Percentiles rank a stretch among this genome's conserved stretches.
These are phyloP conservation scores for Chalciporus piperatus DNA, from an alignment of 768 basidiomycete genomes.

Conservation along the genomic window DNA sequence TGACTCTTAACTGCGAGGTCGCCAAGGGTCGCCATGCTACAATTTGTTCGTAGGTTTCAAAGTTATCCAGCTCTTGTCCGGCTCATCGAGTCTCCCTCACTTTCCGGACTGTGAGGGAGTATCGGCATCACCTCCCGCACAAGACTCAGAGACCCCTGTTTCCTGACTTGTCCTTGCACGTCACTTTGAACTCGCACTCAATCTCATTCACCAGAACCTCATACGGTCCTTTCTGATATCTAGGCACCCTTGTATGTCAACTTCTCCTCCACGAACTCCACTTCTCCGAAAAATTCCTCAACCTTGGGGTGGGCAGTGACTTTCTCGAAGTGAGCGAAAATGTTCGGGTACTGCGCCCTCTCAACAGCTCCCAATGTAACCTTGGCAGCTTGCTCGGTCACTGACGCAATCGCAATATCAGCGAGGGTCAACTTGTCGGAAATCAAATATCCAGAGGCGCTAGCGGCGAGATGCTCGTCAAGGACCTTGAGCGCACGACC, in stretches of 20 bases:
- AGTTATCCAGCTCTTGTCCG: too few species aligned
- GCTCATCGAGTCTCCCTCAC: too few species aligned
- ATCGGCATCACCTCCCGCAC: too few species aligned
- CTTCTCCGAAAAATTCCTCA: constrained; percentile 17
- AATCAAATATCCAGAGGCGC: constrained; percentile 21
- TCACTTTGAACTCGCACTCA: neutral
- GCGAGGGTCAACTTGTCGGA: constrained; percentile 25
- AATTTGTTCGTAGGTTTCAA: too few species aligned
- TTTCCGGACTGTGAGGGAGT: too few species aligned
- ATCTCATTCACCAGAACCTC: neutral
- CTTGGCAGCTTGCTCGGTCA: constrained; percentile 18
- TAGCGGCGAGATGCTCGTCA: constrained; percentile 21
- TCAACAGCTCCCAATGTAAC: constrained; percentile 27
- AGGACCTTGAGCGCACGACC: constrained; percentile 23
- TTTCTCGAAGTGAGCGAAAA: constrained; percentile 26
- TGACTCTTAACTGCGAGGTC: too few species aligned
- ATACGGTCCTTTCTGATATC: neutral
- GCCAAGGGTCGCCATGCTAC: too few species aligned
- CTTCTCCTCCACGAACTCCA: constrained; percentile 17
- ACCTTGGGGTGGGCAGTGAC: constrained; percentile 18
- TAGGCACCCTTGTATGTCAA: constrained; percentile 9
- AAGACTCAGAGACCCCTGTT: too few species aligned
- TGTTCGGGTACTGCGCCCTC: constrained; percentile 23
- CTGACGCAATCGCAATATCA: constrained; percentile 23
- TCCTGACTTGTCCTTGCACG: too few species aligned